phyloP scores from a whole-genome alignment of 495 filamentous ascomycete species.

The Ramalina intermedia region DNA sequence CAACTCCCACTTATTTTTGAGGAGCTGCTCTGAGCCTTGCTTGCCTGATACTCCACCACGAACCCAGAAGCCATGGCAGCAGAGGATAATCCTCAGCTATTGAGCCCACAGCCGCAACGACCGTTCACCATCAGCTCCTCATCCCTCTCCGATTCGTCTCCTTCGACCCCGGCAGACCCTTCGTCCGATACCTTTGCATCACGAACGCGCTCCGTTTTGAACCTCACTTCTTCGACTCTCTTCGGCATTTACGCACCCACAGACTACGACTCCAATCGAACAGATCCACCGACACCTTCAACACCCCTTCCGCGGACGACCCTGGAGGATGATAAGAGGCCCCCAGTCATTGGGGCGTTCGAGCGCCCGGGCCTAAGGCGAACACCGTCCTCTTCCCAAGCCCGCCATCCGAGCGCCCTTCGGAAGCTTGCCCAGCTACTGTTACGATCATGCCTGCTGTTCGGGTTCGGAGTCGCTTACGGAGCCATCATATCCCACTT shows the following conservation, averaged over 20 bases:
- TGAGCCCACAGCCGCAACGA: slow-evolving; percentile 61
- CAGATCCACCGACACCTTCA: slow-evolving; percentile 37
- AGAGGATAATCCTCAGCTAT: slow-evolving; percentile 36
- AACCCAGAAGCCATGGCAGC: background rate
- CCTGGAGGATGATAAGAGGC: slow-evolving; percentile 10
- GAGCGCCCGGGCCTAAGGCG: slow-evolving; percentile 2
- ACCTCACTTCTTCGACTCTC: slow-evolving; percentile 78
- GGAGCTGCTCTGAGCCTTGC: too few relatives aligned
- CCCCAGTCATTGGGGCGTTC: slow-evolving; percentile 13
- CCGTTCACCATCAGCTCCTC: slow-evolving; percentile 33
- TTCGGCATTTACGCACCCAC: slow-evolving; percentile 78
- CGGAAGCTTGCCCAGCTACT: slow-evolving; percentile 26
- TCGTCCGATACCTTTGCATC: slow-evolving; percentile 21
- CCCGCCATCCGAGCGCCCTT: slow-evolving; percentile 7
- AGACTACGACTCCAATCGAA: slow-evolving; percentile 34
- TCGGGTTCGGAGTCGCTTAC: slow-evolving; percentile 68
- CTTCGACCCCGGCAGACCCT: slow-evolving; percentile 30
- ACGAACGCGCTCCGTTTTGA: slow-evolving; percentile 61
- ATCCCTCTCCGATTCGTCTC: slow-evolving; percentile 37
- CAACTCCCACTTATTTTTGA: too few relatives aligned
- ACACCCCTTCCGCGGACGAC: slow-evolving; percentile 33
- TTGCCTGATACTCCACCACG: too few relatives aligned
- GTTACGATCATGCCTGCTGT: slow-evolving; percentile 51
- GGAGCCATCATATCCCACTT: slow-evolving; percentile 76
- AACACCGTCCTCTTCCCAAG: slow-evolving; percentile 13